A percentile compares a stretch with the other conserved stretches of the same genome.
Evolutionary conservation across 306 rosid species (phyloP).

Genomic region (Vigna reflexopilosa): DNA sequence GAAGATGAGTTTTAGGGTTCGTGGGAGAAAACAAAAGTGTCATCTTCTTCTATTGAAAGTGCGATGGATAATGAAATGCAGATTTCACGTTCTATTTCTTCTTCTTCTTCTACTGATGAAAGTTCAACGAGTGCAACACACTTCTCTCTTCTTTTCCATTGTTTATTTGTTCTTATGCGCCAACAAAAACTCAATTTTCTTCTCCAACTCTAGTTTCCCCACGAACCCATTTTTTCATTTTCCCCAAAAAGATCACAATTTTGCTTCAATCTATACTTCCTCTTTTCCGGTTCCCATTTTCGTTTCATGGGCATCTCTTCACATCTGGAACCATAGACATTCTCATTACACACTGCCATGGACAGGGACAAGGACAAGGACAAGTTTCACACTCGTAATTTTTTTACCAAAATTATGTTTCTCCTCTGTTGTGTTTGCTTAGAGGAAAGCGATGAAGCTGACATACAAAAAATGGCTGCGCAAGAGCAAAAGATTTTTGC

Average conservation of each 20-base stretch:
- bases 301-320: constrained; percentile 56
- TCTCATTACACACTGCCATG: constrained; percentile 30
- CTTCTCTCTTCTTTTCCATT: background rate
- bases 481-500: constrained; percentile 79
- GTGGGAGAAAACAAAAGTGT: too few species aligned
- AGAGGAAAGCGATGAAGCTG: constrained; percentile 67
- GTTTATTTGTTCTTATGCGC: background rate
- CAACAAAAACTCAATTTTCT: background rate
- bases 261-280: background rate
- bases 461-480: constrained; percentile 75
- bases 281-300: background rate
- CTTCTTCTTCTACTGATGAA: background rate
- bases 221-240: background rate
- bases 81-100: too few species aligned
- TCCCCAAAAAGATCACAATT: constrained; percentile 6
- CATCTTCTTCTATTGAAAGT: too few species aligned
- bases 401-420: constrained; percentile 22
- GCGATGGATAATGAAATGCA: too few species aligned
- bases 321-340: constrained; percentile 26
- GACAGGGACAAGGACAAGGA: constrained; percentile 45
- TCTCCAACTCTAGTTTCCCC: constrained; percentile 26
- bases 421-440: constrained; percentile 41
- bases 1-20: too few species aligned
- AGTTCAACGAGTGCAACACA: constrained; percentile 33
- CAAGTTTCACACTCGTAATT: constrained; percentile 59